Evolutionary conservation across 768 basidiomycete species (phyloP).

Genomic region (Exidia glandulosa): DNA sequence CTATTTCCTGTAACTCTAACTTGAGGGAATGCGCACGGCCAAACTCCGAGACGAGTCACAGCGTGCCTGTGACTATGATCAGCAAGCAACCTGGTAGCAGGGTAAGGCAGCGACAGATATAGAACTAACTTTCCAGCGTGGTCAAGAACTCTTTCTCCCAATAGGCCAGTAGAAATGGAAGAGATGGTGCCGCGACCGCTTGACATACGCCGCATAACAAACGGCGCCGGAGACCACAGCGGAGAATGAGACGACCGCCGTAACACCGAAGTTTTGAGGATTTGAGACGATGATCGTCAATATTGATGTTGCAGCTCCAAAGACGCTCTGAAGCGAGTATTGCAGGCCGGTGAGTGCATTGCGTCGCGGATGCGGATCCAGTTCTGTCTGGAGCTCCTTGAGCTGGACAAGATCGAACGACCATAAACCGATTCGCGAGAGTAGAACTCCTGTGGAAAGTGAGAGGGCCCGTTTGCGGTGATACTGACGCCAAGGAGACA

Average conservation of each 20-base stretch:
- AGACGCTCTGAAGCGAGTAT: slow-evolving; percentile 20
- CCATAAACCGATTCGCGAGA: slow-evolving; percentile 39
- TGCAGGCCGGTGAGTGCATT: slow-evolving; percentile 32
- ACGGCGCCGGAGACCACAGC: not conserved
- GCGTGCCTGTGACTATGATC: too few relatives aligned
- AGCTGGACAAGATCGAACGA: slow-evolving; percentile 41
- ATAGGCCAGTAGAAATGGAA: not conserved
- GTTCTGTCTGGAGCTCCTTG: slow-evolving; percentile 35
- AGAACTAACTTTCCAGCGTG: not conserved
- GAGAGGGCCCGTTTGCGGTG: not conserved
- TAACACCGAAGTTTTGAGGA: not conserved
- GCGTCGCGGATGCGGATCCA: slow-evolving; percentile 31
- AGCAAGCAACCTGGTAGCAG: too few relatives aligned
- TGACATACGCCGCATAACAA: not conserved
- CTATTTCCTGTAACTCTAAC: too few relatives aligned
- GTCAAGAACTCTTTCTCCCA: not conserved
- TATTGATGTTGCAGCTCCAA: not conserved
- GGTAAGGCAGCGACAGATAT: too few relatives aligned
- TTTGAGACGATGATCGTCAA: not conserved
- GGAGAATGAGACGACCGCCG: not conserved
- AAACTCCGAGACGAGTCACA: too few relatives aligned
- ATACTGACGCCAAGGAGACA: not conserved
- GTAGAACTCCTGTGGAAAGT: slow-evolving; percentile 29
- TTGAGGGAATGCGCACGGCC: too few relatives aligned
- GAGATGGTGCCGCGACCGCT: not conserved